Percentiles rank a stretch among this genome's conserved stretches.
These are phyloP conservation scores for Naganishia randhawae DNA, from an alignment of 768 basidiomycete genomes.

Conservation along the genomic window DNA sequence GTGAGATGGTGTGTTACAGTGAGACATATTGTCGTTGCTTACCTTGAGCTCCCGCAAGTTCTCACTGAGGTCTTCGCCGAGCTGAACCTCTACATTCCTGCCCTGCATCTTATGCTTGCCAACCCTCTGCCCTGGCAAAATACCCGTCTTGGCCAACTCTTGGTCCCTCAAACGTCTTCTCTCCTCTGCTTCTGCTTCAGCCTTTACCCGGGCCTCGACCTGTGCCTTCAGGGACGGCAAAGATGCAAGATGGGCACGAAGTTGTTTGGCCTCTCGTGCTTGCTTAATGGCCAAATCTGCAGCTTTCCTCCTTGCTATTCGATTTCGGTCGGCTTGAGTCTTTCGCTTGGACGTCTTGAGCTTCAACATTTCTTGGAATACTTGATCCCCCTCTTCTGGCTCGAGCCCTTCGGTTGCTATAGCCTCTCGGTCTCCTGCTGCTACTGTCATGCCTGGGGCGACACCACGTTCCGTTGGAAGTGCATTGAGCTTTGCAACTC, in stretches of 20 bases:
- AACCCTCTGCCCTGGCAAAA: slow-evolving; percentile 65
- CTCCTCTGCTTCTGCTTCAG: slow-evolving; percentile 7
- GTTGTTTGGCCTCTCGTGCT: slow-evolving; percentile 16
- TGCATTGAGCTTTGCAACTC: slow-evolving; percentile 46
- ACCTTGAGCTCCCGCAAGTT: slow-evolving; percentile 79
- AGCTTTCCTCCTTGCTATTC: slow-evolving; percentile 9
- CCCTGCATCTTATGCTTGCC: slow-evolving; percentile 76
- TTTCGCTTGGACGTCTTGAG: slow-evolving; percentile 51
- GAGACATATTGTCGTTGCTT: slow-evolving; percentile 35
- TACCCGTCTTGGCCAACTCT: slow-evolving; percentile 57
- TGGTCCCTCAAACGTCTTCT: slow-evolving; percentile 39
- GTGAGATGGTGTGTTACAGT: not conserved
- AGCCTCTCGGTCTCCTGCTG: slow-evolving; percentile 38
- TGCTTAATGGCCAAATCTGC: slow-evolving; percentile 12
- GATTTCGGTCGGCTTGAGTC: slow-evolving; percentile 66
- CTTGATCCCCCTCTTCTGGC: slow-evolving; percentile 45
- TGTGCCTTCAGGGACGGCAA: slow-evolving; percentile 51
- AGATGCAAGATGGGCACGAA: slow-evolving; percentile 12
- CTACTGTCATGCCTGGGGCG: slow-evolving; percentile 60
- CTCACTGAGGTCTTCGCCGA: slow-evolving; percentile 84
- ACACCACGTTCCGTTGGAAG: slow-evolving; percentile 28
- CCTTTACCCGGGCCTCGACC: slow-evolving; percentile 26
- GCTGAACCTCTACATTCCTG: slow-evolving; percentile 72
- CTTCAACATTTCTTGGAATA: slow-evolving; percentile 10
- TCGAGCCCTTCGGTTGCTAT: slow-evolving; percentile 46